Percentiles rank a stretch among this genome's conserved stretches.
Evolutionary conservation across 176 grass and related monocot species (phyloP).

Genomic region (Aechmea fasciata): DNA sequence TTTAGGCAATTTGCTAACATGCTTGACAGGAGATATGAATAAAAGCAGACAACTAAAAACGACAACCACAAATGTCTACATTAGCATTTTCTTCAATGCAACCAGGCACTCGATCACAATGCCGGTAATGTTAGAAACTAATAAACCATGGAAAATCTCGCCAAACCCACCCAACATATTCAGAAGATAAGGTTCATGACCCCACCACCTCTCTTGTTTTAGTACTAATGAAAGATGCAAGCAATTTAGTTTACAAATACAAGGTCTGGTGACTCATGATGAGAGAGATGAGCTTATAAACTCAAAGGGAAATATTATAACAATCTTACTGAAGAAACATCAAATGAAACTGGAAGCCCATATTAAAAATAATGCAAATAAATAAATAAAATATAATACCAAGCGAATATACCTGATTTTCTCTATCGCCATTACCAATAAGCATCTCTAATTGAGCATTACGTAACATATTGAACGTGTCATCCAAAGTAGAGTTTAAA

Average conservation of each 20-base stretch:
- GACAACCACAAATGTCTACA: not conserved
- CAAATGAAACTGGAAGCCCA: not conserved
- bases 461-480: not conserved
- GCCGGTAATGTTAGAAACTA: too few relatives aligned
- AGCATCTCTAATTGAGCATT: not conserved
- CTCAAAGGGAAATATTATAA: not conserved
- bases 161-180: too few relatives aligned
- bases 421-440: constrained; percentile 1
- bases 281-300: not conserved
- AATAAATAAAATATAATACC: not conserved
- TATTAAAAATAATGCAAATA: not conserved
- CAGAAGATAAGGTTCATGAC: not conserved
- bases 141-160: too few relatives aligned
- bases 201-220: not conserved
- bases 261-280: not conserved
- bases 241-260: not conserved
- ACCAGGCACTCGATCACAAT: too few relatives aligned
- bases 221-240: not conserved
- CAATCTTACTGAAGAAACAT: not conserved
- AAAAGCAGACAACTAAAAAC: not conserved
- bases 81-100: too few relatives aligned
- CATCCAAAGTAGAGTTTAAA: not conserved
- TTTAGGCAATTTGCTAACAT: not conserved
- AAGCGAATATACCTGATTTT: constrained; percentile 7
- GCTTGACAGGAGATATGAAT: not conserved